Percentiles rank a stretch among this genome's conserved stretches.
Evolutionary conservation across 495 filamentous ascomycete genomes (phyloP).

Genomic region (Staphylotrichum longicolle): DNA sequence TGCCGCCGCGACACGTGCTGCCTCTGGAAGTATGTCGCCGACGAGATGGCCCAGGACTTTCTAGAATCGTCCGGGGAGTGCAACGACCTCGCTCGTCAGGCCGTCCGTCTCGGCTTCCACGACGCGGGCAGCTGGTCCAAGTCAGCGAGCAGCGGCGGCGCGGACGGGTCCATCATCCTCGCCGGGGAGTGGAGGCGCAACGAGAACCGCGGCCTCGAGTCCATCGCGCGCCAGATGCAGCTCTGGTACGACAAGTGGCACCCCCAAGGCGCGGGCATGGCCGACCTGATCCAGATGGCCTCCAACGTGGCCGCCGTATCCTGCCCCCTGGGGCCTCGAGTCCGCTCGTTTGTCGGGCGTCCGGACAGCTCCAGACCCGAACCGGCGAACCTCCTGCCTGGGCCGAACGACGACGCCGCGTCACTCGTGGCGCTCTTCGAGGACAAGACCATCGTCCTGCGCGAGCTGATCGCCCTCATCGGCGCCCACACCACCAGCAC

Average conservation of each 20-base stretch:
- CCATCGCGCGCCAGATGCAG: background rate
- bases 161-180: conserved; percentile 1
- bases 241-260: background rate
- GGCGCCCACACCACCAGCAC: background rate
- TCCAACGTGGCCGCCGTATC: background rate
- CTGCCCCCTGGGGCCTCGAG: background rate
- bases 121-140: conserved; percentile 8
- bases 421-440: background rate
- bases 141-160: background rate
- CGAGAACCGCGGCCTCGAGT: background rate
- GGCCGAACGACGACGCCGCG: background rate
- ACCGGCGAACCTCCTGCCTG: background rate
- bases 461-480: background rate
- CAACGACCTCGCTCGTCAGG: conserved; percentile 1
- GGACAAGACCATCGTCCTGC: background rate
- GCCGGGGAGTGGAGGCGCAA: background rate
- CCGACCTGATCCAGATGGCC: conserved; percentile 5
- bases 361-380: background rate
- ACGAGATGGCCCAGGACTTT: background rate
- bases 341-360: background rate
- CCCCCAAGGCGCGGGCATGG: conserved; percentile 2
- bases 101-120: conserved; percentile 4
- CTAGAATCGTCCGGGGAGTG: background rate
- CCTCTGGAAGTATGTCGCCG: background rate
- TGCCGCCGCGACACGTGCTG: conserved; percentile 1